Evolutionary conservation across 208 protist genomes (phyloP).

Genomic region (Crithidia acanthocephali): DNA sequence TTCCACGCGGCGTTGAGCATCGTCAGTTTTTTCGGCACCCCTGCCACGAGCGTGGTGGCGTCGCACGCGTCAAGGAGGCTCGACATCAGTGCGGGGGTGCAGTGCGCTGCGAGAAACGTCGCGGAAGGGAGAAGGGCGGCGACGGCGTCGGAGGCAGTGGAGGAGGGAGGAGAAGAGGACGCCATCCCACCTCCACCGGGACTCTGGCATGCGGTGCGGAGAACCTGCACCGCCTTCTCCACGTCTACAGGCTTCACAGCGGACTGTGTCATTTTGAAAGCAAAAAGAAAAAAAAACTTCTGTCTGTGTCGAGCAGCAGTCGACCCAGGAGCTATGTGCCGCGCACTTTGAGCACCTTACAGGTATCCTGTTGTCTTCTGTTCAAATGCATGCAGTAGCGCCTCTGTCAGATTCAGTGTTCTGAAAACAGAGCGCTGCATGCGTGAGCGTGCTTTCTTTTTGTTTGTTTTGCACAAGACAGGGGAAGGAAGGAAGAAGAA

Average conservation of each 20-base stretch:
- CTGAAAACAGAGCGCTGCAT: too few relatives aligned
- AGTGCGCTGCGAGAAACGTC: constrained; percentile 25
- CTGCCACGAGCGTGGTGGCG: constrained; percentile 26
- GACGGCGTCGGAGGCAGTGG: constrained; percentile 9
- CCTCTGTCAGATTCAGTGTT: too few relatives aligned
- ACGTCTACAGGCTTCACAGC: constrained; percentile 18
- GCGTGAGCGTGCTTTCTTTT: too few relatives aligned
- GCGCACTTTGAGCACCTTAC: too few relatives aligned
- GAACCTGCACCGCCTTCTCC: constrained; percentile 26
- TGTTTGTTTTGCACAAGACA: too few relatives aligned
- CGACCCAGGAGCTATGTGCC: too few relatives aligned
- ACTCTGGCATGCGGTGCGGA: constrained; percentile 22
- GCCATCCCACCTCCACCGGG: neutral
- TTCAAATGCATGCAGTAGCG: too few relatives aligned
- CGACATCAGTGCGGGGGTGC: constrained; percentile 44
- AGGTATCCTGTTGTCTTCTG: too few relatives aligned
- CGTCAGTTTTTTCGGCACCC: constrained; percentile 39
- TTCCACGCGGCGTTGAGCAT: constrained; percentile 78
- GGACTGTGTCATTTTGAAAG: constrained; percentile 7
- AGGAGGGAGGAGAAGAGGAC: too few relatives aligned
- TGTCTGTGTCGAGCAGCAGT: too few relatives aligned
- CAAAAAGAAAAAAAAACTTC: constrained; percentile 1
- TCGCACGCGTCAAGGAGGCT: constrained; percentile 51
- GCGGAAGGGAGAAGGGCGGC: constrained; percentile 29
- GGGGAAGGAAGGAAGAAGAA: too few relatives aligned